These are phyloP conservation scores for Skeletonema grethae DNA, from an alignment of 108 stramenopile genomes.

Conservation along the genomic window DNA sequence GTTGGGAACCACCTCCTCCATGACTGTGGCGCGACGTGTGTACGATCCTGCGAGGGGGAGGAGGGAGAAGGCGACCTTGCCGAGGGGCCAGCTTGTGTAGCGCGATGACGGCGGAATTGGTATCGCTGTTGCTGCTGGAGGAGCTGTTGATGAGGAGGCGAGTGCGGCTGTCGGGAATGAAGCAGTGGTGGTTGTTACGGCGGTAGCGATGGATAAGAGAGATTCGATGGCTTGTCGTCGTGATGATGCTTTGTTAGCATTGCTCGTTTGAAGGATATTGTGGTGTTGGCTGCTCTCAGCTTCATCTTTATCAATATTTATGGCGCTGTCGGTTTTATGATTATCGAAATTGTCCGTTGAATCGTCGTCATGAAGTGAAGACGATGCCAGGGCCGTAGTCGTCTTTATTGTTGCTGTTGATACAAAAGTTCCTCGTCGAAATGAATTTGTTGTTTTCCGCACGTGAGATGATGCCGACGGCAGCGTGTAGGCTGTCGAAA, in stretches of 20 bases:
- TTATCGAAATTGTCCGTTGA: too few species aligned
- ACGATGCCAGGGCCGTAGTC: too few species aligned
- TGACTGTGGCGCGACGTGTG: slow-evolving; percentile 69
- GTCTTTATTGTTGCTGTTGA: too few species aligned
- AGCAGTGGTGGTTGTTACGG: background rate
- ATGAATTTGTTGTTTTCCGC: too few species aligned
- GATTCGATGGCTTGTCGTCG: background rate
- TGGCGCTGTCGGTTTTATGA: background rate
- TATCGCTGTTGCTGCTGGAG: background rate
- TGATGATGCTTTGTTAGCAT: background rate
- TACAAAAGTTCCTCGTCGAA: too few species aligned
- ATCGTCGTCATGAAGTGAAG: too few species aligned
- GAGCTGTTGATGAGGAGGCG: background rate
- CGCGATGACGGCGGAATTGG: slow-evolving; percentile 50
- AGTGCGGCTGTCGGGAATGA: background rate
- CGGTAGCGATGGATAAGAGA: background rate
- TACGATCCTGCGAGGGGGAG: slow-evolving; percentile 76
- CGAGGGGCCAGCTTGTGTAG: slow-evolving; percentile 71
- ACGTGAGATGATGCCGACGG: too few species aligned
- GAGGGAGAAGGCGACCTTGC: slow-evolving; percentile 81
- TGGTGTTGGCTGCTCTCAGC: too few species aligned
- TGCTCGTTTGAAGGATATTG: too few species aligned
- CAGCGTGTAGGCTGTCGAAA: too few species aligned
- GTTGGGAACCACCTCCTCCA: slow-evolving; percentile 31
- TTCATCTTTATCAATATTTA: background rate